A percentile compares a stretch with the other conserved stretches of the same genome.
Evolutionary conservation across 495 filamentous ascomycete species (phyloP).

Genomic region (Letharia lupina): DNA sequence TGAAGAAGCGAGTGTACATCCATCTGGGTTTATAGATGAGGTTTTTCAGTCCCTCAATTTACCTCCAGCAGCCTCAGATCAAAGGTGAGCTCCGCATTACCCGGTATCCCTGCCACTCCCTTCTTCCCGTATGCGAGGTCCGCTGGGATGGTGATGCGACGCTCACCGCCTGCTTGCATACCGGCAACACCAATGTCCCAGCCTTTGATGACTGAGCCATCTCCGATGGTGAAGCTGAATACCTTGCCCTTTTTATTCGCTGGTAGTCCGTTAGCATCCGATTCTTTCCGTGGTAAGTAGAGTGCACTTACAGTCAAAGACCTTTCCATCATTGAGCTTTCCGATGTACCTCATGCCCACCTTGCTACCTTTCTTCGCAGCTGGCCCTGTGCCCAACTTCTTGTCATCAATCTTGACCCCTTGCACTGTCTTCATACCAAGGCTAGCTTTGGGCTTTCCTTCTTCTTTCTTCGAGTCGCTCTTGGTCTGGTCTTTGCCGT

Average conservation of each 20-base stretch:
- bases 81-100: slow-evolving; percentile 83
- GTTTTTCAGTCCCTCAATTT: slow-evolving; percentile 33
- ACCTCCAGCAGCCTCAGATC: slow-evolving; percentile 81
- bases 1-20: slow-evolving; percentile 25
- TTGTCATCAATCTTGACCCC: slow-evolving; percentile 93
- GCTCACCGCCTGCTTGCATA: slow-evolving; percentile 89
- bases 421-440: slow-evolving; percentile 67
- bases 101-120: slow-evolving; percentile 65
- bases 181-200: slow-evolving; percentile 93
- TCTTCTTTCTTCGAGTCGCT: slow-evolving; percentile 35
- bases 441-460: slow-evolving; percentile 46
- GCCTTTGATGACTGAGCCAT: slow-evolving; percentile 94
- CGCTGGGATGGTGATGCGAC: slow-evolving; percentile 79
- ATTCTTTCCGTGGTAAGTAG: neutral
- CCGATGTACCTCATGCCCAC: slow-evolving; percentile 96
- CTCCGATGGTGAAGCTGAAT: slow-evolving; percentile 88
- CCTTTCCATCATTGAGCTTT: slow-evolving; percentile 83
- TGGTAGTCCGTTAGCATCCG: slow-evolving; percentile 27
- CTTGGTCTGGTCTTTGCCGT: slow-evolving; percentile 28
- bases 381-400: slow-evolving; percentile 74
- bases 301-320: slow-evolving; percentile 71
- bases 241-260: slow-evolving; percentile 97
- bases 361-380: slow-evolving; percentile 75
- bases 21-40: neutral
- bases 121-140: slow-evolving; percentile 74